phyloP scores from a whole-genome alignment of 257 asterid species.

The Solanum pimpinellifolium region DNA sequence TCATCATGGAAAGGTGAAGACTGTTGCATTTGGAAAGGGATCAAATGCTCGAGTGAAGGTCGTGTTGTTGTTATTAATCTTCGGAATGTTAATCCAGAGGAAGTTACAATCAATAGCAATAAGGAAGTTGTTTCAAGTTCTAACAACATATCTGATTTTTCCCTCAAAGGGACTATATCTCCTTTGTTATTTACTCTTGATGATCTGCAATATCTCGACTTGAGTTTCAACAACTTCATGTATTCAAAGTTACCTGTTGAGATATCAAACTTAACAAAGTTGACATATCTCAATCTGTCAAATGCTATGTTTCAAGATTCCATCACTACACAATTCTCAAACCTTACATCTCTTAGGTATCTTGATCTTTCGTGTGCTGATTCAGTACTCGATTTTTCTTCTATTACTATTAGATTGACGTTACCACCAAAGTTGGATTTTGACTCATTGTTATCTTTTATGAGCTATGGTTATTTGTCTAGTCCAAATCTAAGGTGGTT shows the following conservation, averaged over 20 bases:
- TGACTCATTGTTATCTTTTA: neutral
- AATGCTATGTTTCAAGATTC: neutral
- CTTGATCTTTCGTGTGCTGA: conserved; percentile 4
- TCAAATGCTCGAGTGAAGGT: neutral
- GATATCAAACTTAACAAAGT: neutral
- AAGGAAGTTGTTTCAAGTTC: neutral
- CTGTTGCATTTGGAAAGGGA: conserved; percentile 4
- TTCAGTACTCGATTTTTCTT: neutral
- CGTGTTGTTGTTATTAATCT: neutral
- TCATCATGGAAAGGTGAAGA: neutral
- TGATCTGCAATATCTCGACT: conserved; percentile 1
- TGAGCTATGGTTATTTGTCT: neutral
- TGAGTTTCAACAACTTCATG: conserved; percentile 4
- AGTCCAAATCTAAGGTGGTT: conserved; percentile 5
- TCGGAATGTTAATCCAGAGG: neutral
- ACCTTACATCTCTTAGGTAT: neutral
- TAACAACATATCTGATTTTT: neutral
- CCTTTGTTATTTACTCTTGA: conserved; percentile 3
- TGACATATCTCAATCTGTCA: conserved; percentile 2
- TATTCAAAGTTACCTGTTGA: neutral
- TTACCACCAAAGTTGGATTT: neutral
- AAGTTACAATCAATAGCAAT: neutral
- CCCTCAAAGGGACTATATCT: conserved; percentile 3
- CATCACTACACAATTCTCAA: neutral
- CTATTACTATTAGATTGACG: neutral